Evolutionary conservation across 129 eudicot species (phyloP).

Genomic region (Logfia minima): DNA sequence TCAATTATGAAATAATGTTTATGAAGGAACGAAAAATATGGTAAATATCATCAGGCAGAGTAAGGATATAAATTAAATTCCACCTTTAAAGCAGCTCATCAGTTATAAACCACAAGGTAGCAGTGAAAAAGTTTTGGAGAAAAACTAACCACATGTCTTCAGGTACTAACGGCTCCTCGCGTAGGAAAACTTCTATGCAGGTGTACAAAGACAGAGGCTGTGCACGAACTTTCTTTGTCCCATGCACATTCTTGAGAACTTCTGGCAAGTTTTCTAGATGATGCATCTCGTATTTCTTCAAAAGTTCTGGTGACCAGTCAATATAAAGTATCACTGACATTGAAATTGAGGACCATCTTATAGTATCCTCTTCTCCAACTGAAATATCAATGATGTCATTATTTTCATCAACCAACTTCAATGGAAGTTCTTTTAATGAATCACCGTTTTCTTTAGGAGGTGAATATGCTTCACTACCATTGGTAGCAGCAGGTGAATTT

Average conservation of each 20-base stretch:
- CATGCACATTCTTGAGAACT: constrained; percentile 59
- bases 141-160: constrained; percentile 95
- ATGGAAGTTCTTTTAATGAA: constrained; percentile 54
- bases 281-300: constrained; percentile 57
- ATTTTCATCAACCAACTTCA: constrained; percentile 80
- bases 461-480: constrained; percentile 19
- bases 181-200: constrained; percentile 84
- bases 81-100: background rate
- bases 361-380: constrained; percentile 65
- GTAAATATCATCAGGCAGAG: too few species aligned
- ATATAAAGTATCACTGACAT: constrained; percentile 63
- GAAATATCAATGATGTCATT: constrained; percentile 69
- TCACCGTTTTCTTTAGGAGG: constrained; percentile 36
- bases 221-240: constrained; percentile 63
- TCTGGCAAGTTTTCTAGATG: constrained; percentile 80
- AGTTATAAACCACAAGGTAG: constrained; percentile 6
- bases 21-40: background rate
- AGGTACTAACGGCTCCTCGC: constrained; percentile 93
- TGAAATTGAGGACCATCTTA: constrained; percentile 61
- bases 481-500: constrained; percentile 29
- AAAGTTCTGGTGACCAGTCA: constrained; percentile 80
- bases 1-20: background rate
- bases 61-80: too few species aligned
- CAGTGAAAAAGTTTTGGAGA: background rate
- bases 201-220: constrained; percentile 86